phyloP scores from a whole-genome alignment of 306 rosid species.

The Psophocarpus tetragonolobus region DNA sequence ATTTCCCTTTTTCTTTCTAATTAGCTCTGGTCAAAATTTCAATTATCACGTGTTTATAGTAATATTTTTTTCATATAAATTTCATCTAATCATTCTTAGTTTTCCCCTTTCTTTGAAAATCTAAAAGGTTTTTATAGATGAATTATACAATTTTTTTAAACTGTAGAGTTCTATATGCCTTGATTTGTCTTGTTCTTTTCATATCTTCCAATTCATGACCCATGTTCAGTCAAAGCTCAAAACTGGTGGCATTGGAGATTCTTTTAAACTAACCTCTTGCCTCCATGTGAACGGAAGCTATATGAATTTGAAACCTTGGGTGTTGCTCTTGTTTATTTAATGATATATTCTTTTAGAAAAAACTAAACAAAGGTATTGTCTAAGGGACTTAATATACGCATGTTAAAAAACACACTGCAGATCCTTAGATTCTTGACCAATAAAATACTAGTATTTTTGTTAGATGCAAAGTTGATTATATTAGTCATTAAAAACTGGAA shows the following conservation, averaged over 20 bases:
- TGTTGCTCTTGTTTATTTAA: neutral
- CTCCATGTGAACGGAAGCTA: slow-evolving; percentile 38
- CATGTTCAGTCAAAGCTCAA: slow-evolving; percentile 55
- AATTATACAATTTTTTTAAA: neutral
- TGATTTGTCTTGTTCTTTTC: slow-evolving; percentile 23
- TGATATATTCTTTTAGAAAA: neutral
- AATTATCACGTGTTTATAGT: neutral
- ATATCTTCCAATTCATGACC: neutral
- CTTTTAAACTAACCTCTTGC: slow-evolving; percentile 35
- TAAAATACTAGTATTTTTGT: neutral
- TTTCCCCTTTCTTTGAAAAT: neutral
- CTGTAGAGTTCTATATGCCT: neutral
- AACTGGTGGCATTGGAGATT: slow-evolving; percentile 47
- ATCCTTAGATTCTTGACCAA: neutral
- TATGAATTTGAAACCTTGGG: slow-evolving; percentile 32
- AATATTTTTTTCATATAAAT: neutral
- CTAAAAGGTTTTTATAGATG: neutral
- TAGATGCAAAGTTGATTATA: neutral
- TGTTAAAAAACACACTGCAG: neutral
- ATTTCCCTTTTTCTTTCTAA: neutral
- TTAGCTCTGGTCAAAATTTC: neutral
- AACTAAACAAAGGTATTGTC: slow-evolving; percentile 37
- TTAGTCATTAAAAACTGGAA: neutral
- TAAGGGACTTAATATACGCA: slow-evolving; percentile 27
- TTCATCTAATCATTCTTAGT: neutral